Percentiles rank a stretch among this genome's conserved stretches.
Evolutionary conservation across 768 basidiomycete species (phyloP).

Genomic region (Sarcomyxa edulis): DNA sequence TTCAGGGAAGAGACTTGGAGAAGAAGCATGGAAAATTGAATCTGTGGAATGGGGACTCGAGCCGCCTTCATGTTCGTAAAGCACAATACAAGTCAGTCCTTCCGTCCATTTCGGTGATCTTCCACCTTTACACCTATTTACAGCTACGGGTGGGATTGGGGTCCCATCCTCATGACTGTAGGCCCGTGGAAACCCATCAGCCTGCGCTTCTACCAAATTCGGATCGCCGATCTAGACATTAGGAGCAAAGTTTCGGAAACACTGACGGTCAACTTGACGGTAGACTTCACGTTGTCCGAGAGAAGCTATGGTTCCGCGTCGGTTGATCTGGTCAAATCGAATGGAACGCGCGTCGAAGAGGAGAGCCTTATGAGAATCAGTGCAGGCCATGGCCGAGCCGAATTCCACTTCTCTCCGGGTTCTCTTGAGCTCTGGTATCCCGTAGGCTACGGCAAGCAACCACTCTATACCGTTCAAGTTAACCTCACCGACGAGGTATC

Average conservation of each 20-base stretch:
- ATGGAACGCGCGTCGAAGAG: slow-evolving; percentile 41
- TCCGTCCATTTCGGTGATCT: not conserved
- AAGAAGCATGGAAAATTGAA: slow-evolving; percentile 52
- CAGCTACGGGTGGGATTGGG: slow-evolving; percentile 93
- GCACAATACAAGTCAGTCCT: slow-evolving; percentile 80
- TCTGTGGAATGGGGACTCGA: slow-evolving; percentile 90
- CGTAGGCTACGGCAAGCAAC: slow-evolving; percentile 75
- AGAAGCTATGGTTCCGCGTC: slow-evolving; percentile 32
- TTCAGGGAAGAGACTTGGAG: slow-evolving; percentile 70
- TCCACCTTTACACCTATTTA: slow-evolving; percentile 4
- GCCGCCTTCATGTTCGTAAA: slow-evolving; percentile 86
- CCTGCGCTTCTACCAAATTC: slow-evolving; percentile 61
- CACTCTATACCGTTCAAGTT: slow-evolving; percentile 63
- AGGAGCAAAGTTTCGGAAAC: slow-evolving; percentile 51
- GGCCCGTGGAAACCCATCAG: slow-evolving; percentile 85
- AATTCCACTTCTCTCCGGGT: slow-evolving; percentile 48
- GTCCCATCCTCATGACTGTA: slow-evolving; percentile 78
- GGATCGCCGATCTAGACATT: slow-evolving; percentile 63
- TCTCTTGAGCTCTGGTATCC: slow-evolving; percentile 83
- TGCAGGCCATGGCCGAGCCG: slow-evolving; percentile 28
- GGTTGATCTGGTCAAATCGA: slow-evolving; percentile 42
- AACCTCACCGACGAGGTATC: slow-evolving; percentile 50
- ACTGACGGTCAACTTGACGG: slow-evolving; percentile 47
- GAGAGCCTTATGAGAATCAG: slow-evolving; percentile 29
- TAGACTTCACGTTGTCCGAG: slow-evolving; percentile 37